These are phyloP conservation scores for Drechslerella stenobrocha DNA, from an alignment of 2,329 filamentous ascomycete species.

Conservation along the genomic window DNA sequence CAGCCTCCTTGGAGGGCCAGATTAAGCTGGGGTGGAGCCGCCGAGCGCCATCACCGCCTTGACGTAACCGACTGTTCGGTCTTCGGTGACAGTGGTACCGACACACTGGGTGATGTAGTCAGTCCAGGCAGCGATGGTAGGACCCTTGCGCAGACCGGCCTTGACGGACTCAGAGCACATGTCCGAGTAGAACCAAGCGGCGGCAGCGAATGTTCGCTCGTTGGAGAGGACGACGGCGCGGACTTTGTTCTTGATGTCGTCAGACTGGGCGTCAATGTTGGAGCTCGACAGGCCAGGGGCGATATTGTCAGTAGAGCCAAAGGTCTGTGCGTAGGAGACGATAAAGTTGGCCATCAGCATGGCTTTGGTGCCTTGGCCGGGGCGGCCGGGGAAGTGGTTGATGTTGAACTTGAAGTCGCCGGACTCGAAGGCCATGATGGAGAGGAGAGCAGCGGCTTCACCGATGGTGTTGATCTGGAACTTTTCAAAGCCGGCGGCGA, in stretches of 20 bases:
- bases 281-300: slow-evolving; percentile 8
- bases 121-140: slow-evolving; percentile 17
- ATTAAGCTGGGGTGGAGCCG: not conserved
- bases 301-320: slow-evolving; percentile 30
- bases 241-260: slow-evolving; percentile 29
- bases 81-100: slow-evolving; percentile 11
- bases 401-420: slow-evolving; percentile 71
- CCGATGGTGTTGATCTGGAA: slow-evolving; percentile 63
- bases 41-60: slow-evolving; percentile 21
- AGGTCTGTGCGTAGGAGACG: slow-evolving; percentile 32
- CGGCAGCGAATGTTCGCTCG: slow-evolving; percentile 26
- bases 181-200: slow-evolving; percentile 40
- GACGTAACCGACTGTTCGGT: slow-evolving; percentile 5
- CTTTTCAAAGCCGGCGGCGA: slow-evolving; percentile 63
- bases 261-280: not conserved
- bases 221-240: slow-evolving; percentile 15
- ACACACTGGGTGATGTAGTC: slow-evolving; percentile 24
- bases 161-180: slow-evolving; percentile 26
- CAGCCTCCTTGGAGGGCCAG: too few species aligned
- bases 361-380: slow-evolving; percentile 72
- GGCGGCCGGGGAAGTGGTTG: slow-evolving; percentile 65
- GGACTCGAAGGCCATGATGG: slow-evolving; percentile 73
- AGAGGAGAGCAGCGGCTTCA: slow-evolving; percentile 70
- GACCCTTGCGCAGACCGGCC: slow-evolving; percentile 10
- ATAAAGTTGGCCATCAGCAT: slow-evolving; percentile 65